Base-by-base conservation (phyloP, 192 early-diverging fungal genomes). In the Coemansia sp. region DNA sequence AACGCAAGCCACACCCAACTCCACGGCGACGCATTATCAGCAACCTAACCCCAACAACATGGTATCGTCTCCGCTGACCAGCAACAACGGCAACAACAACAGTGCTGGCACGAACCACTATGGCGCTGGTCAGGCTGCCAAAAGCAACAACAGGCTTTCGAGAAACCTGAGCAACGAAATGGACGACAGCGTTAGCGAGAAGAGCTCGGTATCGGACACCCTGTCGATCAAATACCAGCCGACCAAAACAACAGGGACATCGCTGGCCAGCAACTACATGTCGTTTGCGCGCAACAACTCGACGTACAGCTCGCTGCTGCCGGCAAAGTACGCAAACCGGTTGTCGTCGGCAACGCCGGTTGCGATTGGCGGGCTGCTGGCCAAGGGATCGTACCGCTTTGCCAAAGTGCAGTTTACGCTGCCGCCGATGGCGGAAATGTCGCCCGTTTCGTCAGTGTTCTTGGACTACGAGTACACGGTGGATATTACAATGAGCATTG, bases 381-480 rank as follows among this genome's bases (percentile, higher is more conserved):
- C 79, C 41, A 73, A 73, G 53, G 79, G 74, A 1, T 82, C 79
- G 61, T 82, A 74, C 65, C 68, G 67, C 15, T 82, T 82, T 73
- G 79, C 79, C 68, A 70, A 71, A 19, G 76, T 82, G 57, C 71
- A 70, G 65, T 70, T 82, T 45, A 76, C 68, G 5, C 40, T 82
- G 54, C 79, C 79, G 59, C 68, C 67, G 0, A 56, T 74, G 40
- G 63, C 61, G 0, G 75, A 77, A 7, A 82, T 82, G 59, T 82
- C 74, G 15, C 79, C 79, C 1, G 75, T 82, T 17, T 82, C 79
- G 20, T 76, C 74, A 0, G 79, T 77, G 65, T 82, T 73, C 34
- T 54, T 82, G 23, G 79, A 82, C 54, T 82, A 73, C 61, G 79
- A 82, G 63, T 82, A 82, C 63, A 63, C 71, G 2, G 66, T 82